A percentile compares a stretch with the other conserved stretches of the same genome.
These are phyloP conservation scores for Erysiphe pulchra DNA, from an alignment of 2,329 filamentous ascomycete species.

Conservation along the genomic window DNA sequence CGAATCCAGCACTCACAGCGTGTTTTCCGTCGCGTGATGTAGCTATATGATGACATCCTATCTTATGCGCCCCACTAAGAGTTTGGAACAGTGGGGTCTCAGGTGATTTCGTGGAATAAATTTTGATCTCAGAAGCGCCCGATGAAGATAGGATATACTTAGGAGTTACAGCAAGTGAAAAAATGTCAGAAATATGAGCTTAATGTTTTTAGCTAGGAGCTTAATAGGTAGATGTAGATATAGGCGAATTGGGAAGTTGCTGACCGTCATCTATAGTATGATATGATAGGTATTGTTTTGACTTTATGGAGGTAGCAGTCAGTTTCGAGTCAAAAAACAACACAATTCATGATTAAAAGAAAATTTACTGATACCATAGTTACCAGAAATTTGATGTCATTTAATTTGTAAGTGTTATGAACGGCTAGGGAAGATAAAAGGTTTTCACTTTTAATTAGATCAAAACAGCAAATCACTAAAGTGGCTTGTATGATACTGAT, in stretches of 20 bases:
- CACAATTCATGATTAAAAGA: too few relatives aligned
- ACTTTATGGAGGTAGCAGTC: not conserved
- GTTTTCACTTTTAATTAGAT: too few relatives aligned
- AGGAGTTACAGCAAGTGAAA: constrained; percentile 51
- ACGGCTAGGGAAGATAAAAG: too few relatives aligned
- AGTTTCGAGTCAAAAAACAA: too few relatives aligned
- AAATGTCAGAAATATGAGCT: constrained; percentile 73
- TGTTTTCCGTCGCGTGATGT: constrained; percentile 41
- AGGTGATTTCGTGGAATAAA: constrained; percentile 48
- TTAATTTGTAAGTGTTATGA: too few relatives aligned
- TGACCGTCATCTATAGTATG: constrained; percentile 71
- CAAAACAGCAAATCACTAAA: too few relatives aligned
- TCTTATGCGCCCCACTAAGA: constrained; percentile 53
- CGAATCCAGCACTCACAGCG: constrained; percentile 70
- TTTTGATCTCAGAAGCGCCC: constrained; percentile 55
- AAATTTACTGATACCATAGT: too few relatives aligned
- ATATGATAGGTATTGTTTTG: constrained; percentile 20
- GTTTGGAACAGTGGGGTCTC: constrained; percentile 59
- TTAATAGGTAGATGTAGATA: too few relatives aligned
- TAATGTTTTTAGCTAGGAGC: not conserved
- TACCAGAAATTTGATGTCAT: too few relatives aligned
- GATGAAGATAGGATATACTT: constrained; percentile 58
- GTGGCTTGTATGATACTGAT: too few relatives aligned
- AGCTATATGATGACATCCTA: constrained; percentile 77
- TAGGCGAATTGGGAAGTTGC: constrained; percentile 1